Evolutionary conservation across 1,139 yeast species (phyloP).

Genomic region (Saccharomyces hybrid): DNA sequence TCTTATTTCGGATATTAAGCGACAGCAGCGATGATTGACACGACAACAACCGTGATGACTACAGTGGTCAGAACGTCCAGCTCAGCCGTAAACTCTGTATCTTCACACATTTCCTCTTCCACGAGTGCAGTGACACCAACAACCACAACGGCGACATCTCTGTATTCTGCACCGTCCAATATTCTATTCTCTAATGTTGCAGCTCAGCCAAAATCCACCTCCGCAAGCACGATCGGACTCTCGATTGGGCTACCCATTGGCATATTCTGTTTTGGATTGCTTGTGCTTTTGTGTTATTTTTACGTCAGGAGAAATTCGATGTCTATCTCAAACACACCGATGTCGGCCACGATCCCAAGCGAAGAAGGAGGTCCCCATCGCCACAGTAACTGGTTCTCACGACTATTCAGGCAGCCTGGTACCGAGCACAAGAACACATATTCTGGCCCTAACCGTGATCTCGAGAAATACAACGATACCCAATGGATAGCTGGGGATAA

Average conservation of each 20-base stretch:
- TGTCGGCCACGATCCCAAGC: slow-evolving; percentile 6
- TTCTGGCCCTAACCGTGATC: slow-evolving; percentile 7
- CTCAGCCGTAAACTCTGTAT: neutral
- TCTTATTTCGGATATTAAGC: neutral
- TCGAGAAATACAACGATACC: slow-evolving; percentile 6
- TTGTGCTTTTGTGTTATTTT: slow-evolving; percentile 15
- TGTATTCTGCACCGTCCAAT: neutral
- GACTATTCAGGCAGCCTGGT: slow-evolving; percentile 1
- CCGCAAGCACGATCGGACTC: neutral
- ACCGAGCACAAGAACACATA: neutral
- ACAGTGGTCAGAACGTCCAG: neutral
- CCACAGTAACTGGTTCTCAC: neutral
- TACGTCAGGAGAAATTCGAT: slow-evolving; percentile 10
- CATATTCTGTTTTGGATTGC: slow-evolving; percentile 18
- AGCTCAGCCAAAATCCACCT: neutral
- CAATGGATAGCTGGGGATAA: slow-evolving; percentile 10
- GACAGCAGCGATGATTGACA: neutral
- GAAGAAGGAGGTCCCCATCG: neutral
- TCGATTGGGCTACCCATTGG: slow-evolving; percentile 30
- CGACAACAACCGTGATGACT: neutral
- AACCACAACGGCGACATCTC: neutral
- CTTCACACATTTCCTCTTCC: neutral
- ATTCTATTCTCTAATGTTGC: neutral
- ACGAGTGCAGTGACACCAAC: neutral
- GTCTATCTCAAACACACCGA: slow-evolving; percentile 3